Conservation (phyloP, 2,329 filamentous ascomycete species). For the Nemania abortiva region DNA sequence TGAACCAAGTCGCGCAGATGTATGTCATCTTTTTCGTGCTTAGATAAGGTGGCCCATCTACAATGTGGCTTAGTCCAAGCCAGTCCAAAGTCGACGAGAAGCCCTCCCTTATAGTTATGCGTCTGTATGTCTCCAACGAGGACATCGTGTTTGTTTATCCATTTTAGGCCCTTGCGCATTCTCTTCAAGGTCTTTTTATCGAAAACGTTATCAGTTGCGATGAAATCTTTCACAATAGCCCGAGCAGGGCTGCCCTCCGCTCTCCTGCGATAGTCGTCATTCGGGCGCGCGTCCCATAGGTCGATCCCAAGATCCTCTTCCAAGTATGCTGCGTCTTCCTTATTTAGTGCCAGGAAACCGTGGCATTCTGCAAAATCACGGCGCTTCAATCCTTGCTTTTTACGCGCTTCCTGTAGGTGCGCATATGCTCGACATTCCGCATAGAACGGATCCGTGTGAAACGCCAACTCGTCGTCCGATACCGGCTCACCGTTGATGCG, state of each 20-base stretch:
- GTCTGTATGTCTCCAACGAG: background rate
- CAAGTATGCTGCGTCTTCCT: background rate
- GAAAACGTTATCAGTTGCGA: background rate
- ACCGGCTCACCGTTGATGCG: too few species aligned
- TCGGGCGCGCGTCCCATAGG: background rate
- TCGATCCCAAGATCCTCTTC: background rate
- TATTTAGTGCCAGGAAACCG: background rate
- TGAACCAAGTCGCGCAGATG: background rate
- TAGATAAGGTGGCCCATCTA: too few species aligned
- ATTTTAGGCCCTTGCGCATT: background rate
- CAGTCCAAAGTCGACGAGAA: slow-evolving; percentile 2
- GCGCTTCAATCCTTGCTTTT: background rate
- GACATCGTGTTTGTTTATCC: slow-evolving; percentile 6
- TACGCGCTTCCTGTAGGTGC: background rate
- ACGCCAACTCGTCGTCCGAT: too few species aligned
- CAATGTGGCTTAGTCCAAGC: slow-evolving; percentile 7
- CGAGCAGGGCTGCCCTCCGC: slow-evolving; percentile 6
- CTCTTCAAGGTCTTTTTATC: background rate
- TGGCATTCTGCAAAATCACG: background rate
- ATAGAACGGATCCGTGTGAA: too few species aligned
- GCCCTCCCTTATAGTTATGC: background rate
- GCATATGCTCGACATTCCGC: too few species aligned
- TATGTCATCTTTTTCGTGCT: background rate
- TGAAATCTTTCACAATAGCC: slow-evolving; percentile 3
- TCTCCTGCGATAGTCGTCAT: slow-evolving; percentile 9